Base-by-base conservation (phyloP, 345 rosid species). In the Hibiscus mutabilis region DNA sequence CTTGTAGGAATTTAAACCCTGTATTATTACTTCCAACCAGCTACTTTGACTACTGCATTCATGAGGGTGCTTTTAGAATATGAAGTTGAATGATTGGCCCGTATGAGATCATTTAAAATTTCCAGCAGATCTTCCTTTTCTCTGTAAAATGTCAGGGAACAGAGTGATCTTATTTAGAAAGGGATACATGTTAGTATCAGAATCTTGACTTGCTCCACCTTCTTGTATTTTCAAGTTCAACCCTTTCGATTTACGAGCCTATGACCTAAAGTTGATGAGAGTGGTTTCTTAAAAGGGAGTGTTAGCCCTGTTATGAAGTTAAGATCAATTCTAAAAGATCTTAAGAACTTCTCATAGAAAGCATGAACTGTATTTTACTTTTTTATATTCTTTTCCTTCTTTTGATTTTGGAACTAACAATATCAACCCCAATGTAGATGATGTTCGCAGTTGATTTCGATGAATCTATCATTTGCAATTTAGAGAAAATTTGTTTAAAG, bases 361-460 rank as follows among this genome's bases (percentile, higher is more conserved):
- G 52, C 21, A n/a, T 37, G 33, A n/a, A 47, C n/a, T 11, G 19
- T 15, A 24, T 24, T 44, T 11, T 40, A 33, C 53, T 40, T 3
- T 37, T 44, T 21, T 47, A 57, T 18, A 57, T 47, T 69, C 4
- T 61, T 22, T 22, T 22, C 24, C 29, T 11, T 8, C 46, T 40
- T 73, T 60, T 27, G 35, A 74, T 27, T 5, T 56, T 19, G 53
- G 7, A 3, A 33, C 31, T 69, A 44, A 69, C 27, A 51, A 51
- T 6, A 69, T 66, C 22, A 3, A 52, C 56, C 53, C 11, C 73
- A 57, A 81, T 77, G 77, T 81, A 93, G 98, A 93, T 93, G 96
- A 89, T 93, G 89, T 93, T 97, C 97, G 98, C 97, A 76, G 93
- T 96, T 82, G 98, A 91, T 81, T 93, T 81, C 74, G 93, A 90